Base-by-base conservation (phyloP, 2,329 filamentous ascomycete genomes). In the Didymella pomorum region DNA sequence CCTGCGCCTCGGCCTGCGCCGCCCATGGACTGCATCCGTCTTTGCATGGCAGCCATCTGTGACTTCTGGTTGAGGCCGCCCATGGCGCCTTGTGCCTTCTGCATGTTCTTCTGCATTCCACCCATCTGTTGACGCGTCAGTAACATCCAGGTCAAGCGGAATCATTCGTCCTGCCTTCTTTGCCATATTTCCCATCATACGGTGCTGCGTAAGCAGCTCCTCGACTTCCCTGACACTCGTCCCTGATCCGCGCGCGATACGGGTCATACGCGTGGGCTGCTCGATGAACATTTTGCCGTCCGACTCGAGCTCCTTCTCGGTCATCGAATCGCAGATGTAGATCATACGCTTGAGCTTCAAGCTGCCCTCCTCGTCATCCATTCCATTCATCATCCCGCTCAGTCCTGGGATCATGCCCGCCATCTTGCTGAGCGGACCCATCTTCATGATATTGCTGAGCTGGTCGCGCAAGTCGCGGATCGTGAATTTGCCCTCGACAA, bases 291-390 rank as follows among this genome's bases (percentile, higher is more conserved):
- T 87, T 79, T 96, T 97, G 75, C 95, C 95, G 71, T 99, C 94
- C 42, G 90, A 91, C 77, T 99, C 94, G 20, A 99, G 87, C 76
- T 99, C 95, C 74, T 96, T 96, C 21, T 91, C 87, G 0, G 94
- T 98, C 95, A 99, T 99, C 63, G 90, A 94, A 80, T 99, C 95
- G 81, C 93, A 97, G 60, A 99, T 97, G 81, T 96, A 98, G 68
- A 99, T 92, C 95, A 99, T 99, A 62, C 95, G 89, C 79, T 96
- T 96, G 25, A 99, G 85, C 79, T 98, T 97, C 70, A 89, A 82
- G 53, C 89, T 88, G n/a, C 94, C 94, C 73, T 98, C 95, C 72
- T 98, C 94, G 73, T 99, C 96, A 73, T 98, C 93, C 86, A 98
- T 95, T 37, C 92, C 92, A 52, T 92, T 89, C 87, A 97, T 98